These are phyloP conservation scores for Saccharomycopsis oosterbeekiorum DNA, from an alignment of 805 yeast genomes.

Conservation along the genomic window DNA sequence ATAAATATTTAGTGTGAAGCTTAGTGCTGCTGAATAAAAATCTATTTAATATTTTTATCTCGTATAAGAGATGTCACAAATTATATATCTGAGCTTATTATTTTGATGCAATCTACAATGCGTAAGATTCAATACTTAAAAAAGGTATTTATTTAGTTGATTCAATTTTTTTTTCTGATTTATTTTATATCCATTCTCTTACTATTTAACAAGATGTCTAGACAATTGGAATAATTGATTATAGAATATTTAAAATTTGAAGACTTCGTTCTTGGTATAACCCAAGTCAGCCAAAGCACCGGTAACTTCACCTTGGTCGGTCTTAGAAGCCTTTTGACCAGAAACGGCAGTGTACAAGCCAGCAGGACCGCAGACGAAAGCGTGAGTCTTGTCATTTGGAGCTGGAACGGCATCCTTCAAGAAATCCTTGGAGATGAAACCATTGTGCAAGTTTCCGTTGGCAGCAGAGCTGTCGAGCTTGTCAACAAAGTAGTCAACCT, in stretches of 20 bases:
- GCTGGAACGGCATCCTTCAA: conserved; percentile 51
- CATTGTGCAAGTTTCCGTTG: conserved; percentile 44
- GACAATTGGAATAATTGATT: background rate
- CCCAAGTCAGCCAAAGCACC: conserved; percentile 88
- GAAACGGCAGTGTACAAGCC: conserved; percentile 79
- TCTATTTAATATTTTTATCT: too few species aligned
- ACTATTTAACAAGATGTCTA: background rate
- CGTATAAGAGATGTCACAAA: too few species aligned
- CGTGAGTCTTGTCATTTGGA: conserved; percentile 58
- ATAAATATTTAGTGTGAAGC: too few species aligned
- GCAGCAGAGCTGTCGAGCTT: conserved; percentile 37
- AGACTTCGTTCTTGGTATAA: conserved; percentile 76
- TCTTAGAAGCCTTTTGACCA: conserved; percentile 74
- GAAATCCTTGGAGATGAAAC: conserved; percentile 72
- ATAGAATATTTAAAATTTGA: conserved; percentile 51
- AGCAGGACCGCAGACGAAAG: conserved; percentile 95
- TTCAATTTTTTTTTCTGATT: background rate
- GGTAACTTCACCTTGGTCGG: conserved; percentile 89
- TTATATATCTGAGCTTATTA: too few species aligned
- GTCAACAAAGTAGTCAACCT: conserved; percentile 73
- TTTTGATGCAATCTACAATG: too few species aligned
- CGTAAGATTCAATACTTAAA: too few species aligned
- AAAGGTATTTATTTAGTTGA: background rate
- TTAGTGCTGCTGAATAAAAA: too few species aligned
- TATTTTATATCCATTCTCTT: background rate